These are phyloP conservation scores for Ophiostoma quercus DNA, from an alignment of 2,329 filamentous ascomycete species.

Conservation along the genomic window DNA sequence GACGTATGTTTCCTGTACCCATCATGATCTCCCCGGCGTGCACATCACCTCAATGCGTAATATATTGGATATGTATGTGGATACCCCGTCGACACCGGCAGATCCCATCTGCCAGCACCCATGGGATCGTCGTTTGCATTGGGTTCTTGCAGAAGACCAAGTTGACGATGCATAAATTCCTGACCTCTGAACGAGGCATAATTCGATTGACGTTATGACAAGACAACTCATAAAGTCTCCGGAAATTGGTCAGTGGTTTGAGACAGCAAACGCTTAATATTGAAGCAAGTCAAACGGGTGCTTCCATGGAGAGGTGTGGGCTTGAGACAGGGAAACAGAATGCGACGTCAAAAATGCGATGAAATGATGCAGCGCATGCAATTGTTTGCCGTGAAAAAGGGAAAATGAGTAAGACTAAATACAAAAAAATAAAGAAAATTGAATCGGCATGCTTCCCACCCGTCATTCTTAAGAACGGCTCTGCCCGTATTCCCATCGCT, in stretches of 20 bases:
- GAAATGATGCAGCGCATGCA: no score
- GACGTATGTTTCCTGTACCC: not conserved
- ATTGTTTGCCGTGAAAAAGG: not conserved
- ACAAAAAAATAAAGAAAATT: not conserved
- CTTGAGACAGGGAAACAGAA: not conserved
- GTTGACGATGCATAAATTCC: not conserved
- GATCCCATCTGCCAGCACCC: not conserved
- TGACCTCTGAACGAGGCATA: not conserved
- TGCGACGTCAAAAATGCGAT: not conserved
- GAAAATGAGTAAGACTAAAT: not conserved
- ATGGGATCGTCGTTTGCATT: not conserved
- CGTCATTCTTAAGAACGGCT: not conserved
- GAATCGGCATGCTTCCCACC: not conserved
- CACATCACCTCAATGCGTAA: not conserved
- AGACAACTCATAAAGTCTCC: no score
- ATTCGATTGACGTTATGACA: no score
- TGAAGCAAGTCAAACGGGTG: slow-evolving; percentile 9
- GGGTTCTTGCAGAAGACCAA: not conserved
- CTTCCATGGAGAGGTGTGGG: not conserved
- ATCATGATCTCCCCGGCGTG: not conserved
- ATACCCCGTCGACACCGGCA: not conserved
- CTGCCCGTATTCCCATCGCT: not conserved
- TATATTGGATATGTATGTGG: not conserved
- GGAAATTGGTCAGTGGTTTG: not conserved
- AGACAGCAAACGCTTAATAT: not conserved